Percentiles rank a stretch among this genome's conserved stretches.
Conservation (phyloP, 2,329 filamentous ascomycete species). For the Apiospora rasikravindrae region DNA sequence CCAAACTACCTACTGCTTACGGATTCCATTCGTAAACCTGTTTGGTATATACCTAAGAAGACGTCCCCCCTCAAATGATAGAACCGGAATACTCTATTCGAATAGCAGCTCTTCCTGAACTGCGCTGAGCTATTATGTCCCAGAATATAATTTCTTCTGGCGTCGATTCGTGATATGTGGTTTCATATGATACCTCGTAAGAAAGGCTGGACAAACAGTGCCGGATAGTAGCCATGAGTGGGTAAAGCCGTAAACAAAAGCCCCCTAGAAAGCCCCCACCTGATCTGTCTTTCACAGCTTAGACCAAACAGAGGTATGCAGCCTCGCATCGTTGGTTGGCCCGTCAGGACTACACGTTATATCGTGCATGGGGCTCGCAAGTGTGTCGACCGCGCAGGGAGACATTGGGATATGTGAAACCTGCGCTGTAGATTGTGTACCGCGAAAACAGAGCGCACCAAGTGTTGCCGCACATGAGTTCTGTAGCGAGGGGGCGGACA, state of each 20-base stretch:
- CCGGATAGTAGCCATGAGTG: not conserved
- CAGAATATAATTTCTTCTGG: not conserved
- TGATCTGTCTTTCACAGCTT: not conserved
- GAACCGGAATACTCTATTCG: not conserved
- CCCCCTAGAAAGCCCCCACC: not conserved
- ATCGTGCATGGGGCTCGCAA: not conserved
- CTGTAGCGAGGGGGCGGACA: not conserved
- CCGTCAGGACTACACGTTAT: not conserved
- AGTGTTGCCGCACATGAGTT: constrained; percentile 15
- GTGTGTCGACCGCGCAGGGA: constrained; percentile 2
- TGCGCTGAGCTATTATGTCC: not conserved
- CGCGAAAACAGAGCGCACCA: constrained; percentile 5
- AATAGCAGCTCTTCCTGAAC: not conserved
- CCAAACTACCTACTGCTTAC: not conserved
- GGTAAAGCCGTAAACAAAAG: not conserved
- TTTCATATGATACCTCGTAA: not conserved
- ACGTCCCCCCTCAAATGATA: not conserved
- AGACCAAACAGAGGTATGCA: no score
- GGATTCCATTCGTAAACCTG: constrained; percentile 3
- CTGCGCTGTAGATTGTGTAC: not conserved
- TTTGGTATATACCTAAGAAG: constrained; percentile 9
- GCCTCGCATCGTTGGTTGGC: not conserved
- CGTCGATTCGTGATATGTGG: not conserved
- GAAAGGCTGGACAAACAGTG: not conserved
- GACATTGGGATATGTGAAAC: constrained; percentile 3